Percentiles rank a stretch among this genome's conserved stretches.
These are phyloP conservation scores for Huntiella savannae DNA, from an alignment of 2,329 filamentous ascomycete genomes.

Conservation along the genomic window DNA sequence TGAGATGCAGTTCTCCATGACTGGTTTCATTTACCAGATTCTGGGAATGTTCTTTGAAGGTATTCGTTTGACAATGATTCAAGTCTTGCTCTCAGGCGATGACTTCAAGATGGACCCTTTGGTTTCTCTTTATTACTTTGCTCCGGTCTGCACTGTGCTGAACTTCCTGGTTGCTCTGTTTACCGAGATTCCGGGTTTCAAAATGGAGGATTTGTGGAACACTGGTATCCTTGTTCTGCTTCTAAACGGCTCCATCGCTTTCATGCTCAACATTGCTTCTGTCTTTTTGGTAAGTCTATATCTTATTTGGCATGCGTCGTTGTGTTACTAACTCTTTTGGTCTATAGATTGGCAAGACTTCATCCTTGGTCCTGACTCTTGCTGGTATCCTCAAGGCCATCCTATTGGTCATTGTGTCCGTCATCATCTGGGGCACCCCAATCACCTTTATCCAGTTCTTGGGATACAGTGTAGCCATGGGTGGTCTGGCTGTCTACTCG, in stretches of 20 bases:
- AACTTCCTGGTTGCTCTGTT: conserved; percentile 53
- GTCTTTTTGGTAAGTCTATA: conserved; percentile 55
- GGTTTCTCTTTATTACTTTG: conserved; percentile 78
- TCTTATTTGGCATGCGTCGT: neutral
- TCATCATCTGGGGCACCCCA: conserved; percentile 58
- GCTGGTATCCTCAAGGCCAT: conserved; percentile 81
- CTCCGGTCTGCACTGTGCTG: conserved; percentile 65
- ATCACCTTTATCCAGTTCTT: conserved; percentile 54
- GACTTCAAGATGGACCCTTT: conserved; percentile 77
- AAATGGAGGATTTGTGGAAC: conserved; percentile 43
- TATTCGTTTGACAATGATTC: conserved; percentile 66
- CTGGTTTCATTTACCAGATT: conserved; percentile 50
- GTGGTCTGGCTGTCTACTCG: conserved; percentile 33
- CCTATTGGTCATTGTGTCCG: conserved; percentile 56
- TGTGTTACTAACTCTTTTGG: conserved; percentile 9
- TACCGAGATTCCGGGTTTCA: conserved; percentile 48
- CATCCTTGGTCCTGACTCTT: conserved; percentile 66
- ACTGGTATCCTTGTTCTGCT: conserved; percentile 47
- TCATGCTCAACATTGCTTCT: conserved; percentile 63
- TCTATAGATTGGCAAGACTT: conserved; percentile 66
- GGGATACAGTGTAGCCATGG: conserved; percentile 54
- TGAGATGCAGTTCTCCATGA: conserved; percentile 48
- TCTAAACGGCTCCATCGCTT: conserved; percentile 59
- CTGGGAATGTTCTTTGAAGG: conserved; percentile 67
- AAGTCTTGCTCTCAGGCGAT: conserved; percentile 56